These are phyloP conservation scores for Betula pendula DNA, from an alignment of 306 rosid genomes.

Conservation along the genomic window DNA sequence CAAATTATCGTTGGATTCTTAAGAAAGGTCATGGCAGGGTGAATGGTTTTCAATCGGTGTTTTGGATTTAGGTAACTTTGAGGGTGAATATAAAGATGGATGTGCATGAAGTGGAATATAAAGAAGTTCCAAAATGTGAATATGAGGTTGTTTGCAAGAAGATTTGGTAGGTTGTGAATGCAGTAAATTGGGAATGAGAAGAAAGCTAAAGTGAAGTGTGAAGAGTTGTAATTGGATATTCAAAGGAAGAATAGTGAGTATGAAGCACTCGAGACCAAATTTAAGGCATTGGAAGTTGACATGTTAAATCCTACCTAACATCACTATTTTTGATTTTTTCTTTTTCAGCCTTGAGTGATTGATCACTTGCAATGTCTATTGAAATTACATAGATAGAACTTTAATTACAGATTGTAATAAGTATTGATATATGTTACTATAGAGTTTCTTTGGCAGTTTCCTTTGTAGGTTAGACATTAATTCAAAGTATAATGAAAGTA, in stretches of 20 bases:
- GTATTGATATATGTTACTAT: background rate
- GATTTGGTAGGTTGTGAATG: slow-evolving; percentile 33
- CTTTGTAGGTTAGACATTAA: slow-evolving; percentile 15
- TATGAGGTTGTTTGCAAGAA: slow-evolving; percentile 2
- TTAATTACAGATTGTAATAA: slow-evolving; percentile 28
- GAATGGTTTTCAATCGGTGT: background rate
- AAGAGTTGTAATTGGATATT: slow-evolving; percentile 47
- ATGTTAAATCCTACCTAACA: background rate
- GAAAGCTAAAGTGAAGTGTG: slow-evolving; percentile 43
- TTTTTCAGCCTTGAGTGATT: slow-evolving; percentile 53
- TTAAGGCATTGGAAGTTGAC: slow-evolving; percentile 39
- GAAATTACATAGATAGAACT: slow-evolving; percentile 13
- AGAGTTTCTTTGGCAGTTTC: slow-evolving; percentile 18
- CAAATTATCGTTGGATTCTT: slow-evolving; percentile 72
- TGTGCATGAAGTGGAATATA: slow-evolving; percentile 12
- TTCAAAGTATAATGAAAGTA: slow-evolving; percentile 29
- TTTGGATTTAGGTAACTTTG: background rate
- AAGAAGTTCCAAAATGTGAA: slow-evolving; percentile 4
- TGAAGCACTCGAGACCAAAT: slow-evolving; percentile 45
- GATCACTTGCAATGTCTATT: too few species aligned
- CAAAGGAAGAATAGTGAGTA: slow-evolving; percentile 30
- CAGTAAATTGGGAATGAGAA: slow-evolving; percentile 33
- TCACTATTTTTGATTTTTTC: too few species aligned
- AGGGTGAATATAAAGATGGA: slow-evolving; percentile 22
- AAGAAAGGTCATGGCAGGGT: slow-evolving; percentile 81